Percentiles rank a stretch among this genome's conserved stretches.
phyloP scores from a whole-genome alignment of 495 filamentous ascomycete species.

The Pseudoneurospora amorphoporcata region DNA sequence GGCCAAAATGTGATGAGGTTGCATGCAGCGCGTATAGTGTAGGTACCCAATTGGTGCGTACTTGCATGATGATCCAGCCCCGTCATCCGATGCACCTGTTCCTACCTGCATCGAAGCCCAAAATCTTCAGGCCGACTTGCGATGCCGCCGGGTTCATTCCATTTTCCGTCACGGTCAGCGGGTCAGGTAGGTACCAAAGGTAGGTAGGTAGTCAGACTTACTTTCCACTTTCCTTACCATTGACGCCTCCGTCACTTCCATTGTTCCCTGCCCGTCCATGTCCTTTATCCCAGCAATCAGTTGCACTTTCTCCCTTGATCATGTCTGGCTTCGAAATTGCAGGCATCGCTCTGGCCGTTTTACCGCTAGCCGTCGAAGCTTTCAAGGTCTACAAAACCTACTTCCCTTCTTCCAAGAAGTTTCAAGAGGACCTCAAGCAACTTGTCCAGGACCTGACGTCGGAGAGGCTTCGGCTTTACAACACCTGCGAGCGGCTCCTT shows the following conservation, averaged over 20 bases:
- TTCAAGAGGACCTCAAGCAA: constrained; percentile 7
- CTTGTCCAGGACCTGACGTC: constrained; percentile 2
- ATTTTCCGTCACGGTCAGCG: too few relatives aligned
- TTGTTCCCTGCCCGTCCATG: neutral
- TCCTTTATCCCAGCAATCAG: neutral
- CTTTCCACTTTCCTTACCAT: neutral
- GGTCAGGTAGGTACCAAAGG: too few relatives aligned
- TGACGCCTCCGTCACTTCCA: neutral
- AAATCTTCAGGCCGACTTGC: neutral
- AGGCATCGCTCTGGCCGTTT: constrained; percentile 25
- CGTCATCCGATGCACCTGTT: neutral
- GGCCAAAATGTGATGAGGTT: neutral
- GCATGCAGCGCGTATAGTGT: neutral
- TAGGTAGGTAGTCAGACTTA: too few relatives aligned
- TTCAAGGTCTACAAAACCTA: constrained; percentile 24
- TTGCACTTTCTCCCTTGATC: neutral
- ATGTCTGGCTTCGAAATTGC: constrained; percentile 23
- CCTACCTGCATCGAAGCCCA: too few relatives aligned
- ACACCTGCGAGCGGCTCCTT: constrained; percentile 5
- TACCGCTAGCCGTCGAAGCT: constrained; percentile 24
- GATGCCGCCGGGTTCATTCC: neutral
- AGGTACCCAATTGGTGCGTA: neutral
- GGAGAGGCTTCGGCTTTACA: constrained; percentile 2
- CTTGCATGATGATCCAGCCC: neutral
- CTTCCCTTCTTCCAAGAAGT: constrained; percentile 16